Base-by-base conservation (phyloP, 2,329 filamentous ascomycete genomes). In the Cladobotryum protrusum region DNA sequence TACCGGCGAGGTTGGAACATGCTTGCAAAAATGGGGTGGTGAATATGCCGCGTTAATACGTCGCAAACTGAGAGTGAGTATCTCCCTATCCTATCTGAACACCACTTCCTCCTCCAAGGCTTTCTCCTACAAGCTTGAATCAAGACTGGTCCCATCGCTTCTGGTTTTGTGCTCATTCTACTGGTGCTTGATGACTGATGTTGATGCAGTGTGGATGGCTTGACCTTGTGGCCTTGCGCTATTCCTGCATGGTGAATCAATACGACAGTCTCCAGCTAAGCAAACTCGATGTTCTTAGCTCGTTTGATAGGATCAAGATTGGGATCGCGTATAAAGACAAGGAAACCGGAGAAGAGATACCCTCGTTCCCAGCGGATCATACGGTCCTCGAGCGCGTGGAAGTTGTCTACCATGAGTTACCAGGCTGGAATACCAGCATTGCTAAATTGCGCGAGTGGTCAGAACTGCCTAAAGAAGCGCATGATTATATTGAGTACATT, bases 241-340 rank as follows among this genome's bases (percentile, higher is more conserved):
- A 24, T 24, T 24, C 20, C 20, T 24, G 20, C 20, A 24, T 24
- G 20, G 20, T 24, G 4, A 24, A 24, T 7, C 20, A 24, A 4
- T 24, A 24, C 9, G 12, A 51, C 57, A 57, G 45, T 56, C 9
- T 50, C 41, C 46, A 54, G 33, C 59, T 60, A 48, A 62, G 83
- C 87, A 58, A 54, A 55, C 61, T 63, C 42, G 57, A 59, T 48
- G 76, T 89, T 36, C 75, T 90, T 13, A 86, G 89, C 63, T 79
- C 79, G 32, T 89, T 95, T 64, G 74, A 79, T 9, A 83, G 82
- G 60, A 78, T 95, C 68, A 87, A 90, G 67, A 75, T 88, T 45
- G 86, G 86, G 15, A 80, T 86, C 13, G 82, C 80, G 2, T 95
- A 95, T 71, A 76, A 75, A 59, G 65, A 61, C 43, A 57, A 65